These are phyloP conservation scores for Scheffersomyces coipomensis DNA, from an alignment of 805 yeast species.

Conservation along the genomic window DNA sequence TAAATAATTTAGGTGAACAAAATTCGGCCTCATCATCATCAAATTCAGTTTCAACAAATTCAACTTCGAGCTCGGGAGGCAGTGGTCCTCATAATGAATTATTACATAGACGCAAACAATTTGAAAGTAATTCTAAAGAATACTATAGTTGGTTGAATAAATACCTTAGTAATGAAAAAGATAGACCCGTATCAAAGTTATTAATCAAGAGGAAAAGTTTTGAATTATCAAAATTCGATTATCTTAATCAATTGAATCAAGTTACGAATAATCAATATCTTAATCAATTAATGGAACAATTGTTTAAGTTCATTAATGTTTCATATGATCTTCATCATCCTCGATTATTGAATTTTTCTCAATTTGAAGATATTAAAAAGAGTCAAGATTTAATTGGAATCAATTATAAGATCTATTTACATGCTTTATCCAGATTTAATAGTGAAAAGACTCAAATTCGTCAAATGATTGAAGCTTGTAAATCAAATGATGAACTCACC, in stretches of 20 bases:
- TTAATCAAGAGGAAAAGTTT: conserved; percentile 34
- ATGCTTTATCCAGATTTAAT: conserved; percentile 34
- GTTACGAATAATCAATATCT: conserved; percentile 39
- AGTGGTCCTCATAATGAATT: conserved; percentile 21
- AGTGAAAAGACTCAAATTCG: conserved; percentile 40
- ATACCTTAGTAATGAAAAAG: conserved; percentile 43
- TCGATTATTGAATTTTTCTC: conserved; percentile 11
- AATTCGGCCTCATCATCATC: neutral
- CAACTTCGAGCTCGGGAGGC: conserved; percentile 3
- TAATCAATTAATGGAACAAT: conserved; percentile 33
- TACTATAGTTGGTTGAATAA: conserved; percentile 44
- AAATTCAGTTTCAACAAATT: conserved; percentile 2
- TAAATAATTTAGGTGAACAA: neutral
- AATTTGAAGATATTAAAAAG: conserved; percentile 9
- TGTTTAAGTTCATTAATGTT: conserved; percentile 32
- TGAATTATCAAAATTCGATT: conserved; percentile 46
- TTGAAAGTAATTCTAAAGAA: conserved; percentile 41
- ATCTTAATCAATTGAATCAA: conserved; percentile 39
- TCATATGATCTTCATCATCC: conserved; percentile 10
- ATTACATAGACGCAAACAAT: conserved; percentile 24
- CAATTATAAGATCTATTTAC: conserved; percentile 30
- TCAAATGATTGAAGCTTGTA: conserved; percentile 40
- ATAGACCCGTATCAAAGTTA: conserved; percentile 39
- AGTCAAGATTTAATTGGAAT: conserved; percentile 10
- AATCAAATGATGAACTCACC: conserved; percentile 39